phyloP scores from a whole-genome alignment of 164 flowering plant genomes.

The Protea cynaroides region DNA sequence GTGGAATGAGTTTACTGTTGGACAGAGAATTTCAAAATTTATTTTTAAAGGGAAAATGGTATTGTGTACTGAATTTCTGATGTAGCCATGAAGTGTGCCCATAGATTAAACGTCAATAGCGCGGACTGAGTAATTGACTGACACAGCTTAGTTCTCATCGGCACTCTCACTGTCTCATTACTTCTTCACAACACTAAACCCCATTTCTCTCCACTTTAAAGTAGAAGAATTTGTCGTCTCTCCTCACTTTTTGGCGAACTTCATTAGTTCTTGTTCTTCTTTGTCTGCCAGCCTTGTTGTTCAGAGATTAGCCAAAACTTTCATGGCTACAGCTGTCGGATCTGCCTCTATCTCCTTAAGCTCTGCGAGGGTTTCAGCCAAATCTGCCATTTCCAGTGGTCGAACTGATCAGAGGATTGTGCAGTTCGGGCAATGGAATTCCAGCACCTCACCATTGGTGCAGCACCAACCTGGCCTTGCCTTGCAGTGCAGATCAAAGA shows the following conservation, averaged over 20 bases:
- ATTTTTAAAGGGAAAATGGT: too few relatives aligned
- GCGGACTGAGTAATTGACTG: too few relatives aligned
- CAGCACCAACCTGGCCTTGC: constrained; percentile 5
- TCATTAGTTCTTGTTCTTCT: background rate
- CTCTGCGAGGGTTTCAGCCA: constrained; percentile 1
- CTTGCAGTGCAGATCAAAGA: constrained; percentile 17
- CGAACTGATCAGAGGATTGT: constrained; percentile 4
- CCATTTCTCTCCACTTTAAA: too few relatives aligned
- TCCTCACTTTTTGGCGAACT: constrained; percentile 5
- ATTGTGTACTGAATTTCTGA: too few relatives aligned
- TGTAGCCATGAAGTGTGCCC: too few relatives aligned
- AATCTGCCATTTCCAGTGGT: constrained; percentile 1
- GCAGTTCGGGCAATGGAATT: constrained; percentile 3
- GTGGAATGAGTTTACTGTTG: too few relatives aligned
- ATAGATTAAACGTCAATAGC: too few relatives aligned
- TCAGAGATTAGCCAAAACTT: background rate
- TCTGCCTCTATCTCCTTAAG: constrained; percentile 10
- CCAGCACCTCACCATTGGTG: background rate
- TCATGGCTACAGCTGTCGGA: constrained; percentile 13
- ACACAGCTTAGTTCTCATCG: too few relatives aligned
- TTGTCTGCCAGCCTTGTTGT: background rate
- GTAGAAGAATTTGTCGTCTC: background rate
- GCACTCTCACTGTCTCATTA: too few relatives aligned
- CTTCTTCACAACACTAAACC: too few relatives aligned
- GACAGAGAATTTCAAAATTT: too few relatives aligned